These are phyloP conservation scores for Salix arbutifolia DNA, from an alignment of 345 rosid species.

Conservation along the genomic window DNA sequence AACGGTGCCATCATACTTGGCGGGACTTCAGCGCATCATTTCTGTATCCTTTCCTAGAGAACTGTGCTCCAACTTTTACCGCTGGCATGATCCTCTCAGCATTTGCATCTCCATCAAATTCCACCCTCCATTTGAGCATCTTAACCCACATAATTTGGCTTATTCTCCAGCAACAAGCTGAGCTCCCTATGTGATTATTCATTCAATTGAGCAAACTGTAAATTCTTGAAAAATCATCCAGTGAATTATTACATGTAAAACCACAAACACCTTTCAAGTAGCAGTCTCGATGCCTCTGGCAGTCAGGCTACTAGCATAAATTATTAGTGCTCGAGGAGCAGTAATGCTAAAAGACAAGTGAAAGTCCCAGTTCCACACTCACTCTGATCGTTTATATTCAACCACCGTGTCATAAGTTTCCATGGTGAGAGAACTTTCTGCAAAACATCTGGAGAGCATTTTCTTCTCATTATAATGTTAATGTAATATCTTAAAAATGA, in stretches of 20 bases:
- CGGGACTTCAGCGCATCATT: neutral
- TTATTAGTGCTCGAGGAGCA: neutral
- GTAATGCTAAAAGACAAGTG: neutral
- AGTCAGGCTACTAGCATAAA: neutral
- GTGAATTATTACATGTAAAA: neutral
- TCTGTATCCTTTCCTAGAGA: neutral
- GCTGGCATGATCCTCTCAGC: neutral
- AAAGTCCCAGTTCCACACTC: neutral
- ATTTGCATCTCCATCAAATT: neutral
- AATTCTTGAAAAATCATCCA: no score
- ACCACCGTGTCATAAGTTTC: slow-evolving; percentile 70
- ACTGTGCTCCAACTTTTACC: neutral
- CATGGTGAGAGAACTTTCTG: slow-evolving; percentile 50
- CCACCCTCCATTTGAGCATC: neutral
- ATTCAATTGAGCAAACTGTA: neutral
- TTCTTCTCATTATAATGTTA: neutral
- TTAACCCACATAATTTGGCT: neutral
- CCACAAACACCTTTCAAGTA: neutral
- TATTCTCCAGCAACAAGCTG: neutral
- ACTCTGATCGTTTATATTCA: slow-evolving; percentile 33
- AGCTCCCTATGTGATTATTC: neutral
- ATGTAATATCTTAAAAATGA: neutral
- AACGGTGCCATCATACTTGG: no score
- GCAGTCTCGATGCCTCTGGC: neutral
- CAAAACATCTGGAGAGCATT: slow-evolving; percentile 47